Conservation (phyloP, 805 yeast species). For the Metschnikowia orientalis region DNA sequence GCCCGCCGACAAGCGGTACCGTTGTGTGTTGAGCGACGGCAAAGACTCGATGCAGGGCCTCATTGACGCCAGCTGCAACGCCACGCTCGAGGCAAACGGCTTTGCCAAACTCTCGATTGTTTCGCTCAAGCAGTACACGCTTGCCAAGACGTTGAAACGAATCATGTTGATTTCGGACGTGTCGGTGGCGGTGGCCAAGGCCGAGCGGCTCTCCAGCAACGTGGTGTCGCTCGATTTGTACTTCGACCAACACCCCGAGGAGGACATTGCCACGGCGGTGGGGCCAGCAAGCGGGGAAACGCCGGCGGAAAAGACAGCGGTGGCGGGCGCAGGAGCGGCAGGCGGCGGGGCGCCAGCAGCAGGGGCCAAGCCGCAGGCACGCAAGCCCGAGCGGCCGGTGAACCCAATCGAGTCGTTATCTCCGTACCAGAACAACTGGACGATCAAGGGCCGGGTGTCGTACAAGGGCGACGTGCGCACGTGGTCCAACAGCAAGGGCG, state of each 20-base stretch:
- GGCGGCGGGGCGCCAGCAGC: slow-evolving; percentile 12
- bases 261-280: slow-evolving; percentile 30
- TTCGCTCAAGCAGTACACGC: slow-evolving; percentile 36
- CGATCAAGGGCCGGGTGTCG: slow-evolving; percentile 88
- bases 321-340: background rate
- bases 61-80: slow-evolving; percentile 40
- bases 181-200: slow-evolving; percentile 37
- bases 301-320: slow-evolving; percentile 5
- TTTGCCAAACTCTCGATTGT: slow-evolving; percentile 44
- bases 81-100: slow-evolving; percentile 37
- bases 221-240: slow-evolving; percentile 52
- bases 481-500: slow-evolving; percentile 83
- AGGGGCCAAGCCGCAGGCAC: slow-evolving; percentile 5
- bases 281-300: slow-evolving; percentile 19
- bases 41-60: slow-evolving; percentile 34
- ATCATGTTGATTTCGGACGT: slow-evolving; percentile 46
- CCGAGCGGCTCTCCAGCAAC: slow-evolving; percentile 33
- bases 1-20: slow-evolving; percentile 23
- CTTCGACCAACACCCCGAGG: slow-evolving; percentile 55
- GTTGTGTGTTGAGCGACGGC: slow-evolving; percentile 40
- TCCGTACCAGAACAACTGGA: slow-evolving; percentile 89
- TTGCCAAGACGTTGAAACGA: slow-evolving; percentile 46
- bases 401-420: slow-evolving; percentile 82
- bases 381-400: slow-evolving; percentile 25
- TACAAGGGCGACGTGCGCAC: slow-evolving; percentile 83